Conservation (phyloP, 192 early-diverging fungal genomes). For the Allomyces macrogynus region DNA sequence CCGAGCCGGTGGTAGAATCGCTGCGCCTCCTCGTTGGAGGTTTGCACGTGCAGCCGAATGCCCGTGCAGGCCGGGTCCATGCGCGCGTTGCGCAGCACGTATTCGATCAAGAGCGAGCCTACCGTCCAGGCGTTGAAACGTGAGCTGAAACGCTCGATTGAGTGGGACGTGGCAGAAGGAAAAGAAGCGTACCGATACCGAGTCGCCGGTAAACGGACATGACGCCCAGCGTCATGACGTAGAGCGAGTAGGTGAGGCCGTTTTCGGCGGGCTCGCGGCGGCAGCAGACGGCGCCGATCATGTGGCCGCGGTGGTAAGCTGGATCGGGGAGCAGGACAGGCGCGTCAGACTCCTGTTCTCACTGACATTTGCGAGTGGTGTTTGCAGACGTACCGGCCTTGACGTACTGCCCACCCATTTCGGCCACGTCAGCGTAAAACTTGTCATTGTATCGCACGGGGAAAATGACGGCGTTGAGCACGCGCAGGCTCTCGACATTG, state of each 20-base stretch:
- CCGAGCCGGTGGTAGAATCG: slow-evolving; percentile 63
- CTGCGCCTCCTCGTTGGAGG: slow-evolving; percentile 55
- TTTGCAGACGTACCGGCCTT: slow-evolving; percentile 37
- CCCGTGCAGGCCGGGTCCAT: slow-evolving; percentile 2
- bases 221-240: slow-evolving; percentile 89
- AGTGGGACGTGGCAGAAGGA: too few species aligned
- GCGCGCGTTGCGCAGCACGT: background rate
- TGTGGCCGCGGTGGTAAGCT: background rate
- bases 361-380: too few species aligned
- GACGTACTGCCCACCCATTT: slow-evolving; percentile 38
- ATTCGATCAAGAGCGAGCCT: background rate
- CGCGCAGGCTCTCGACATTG: slow-evolving; percentile 46
- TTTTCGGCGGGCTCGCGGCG: slow-evolving; percentile 34
- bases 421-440: slow-evolving; percentile 57
- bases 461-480: slow-evolving; percentile 58
- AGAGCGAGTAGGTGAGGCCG: slow-evolving; percentile 18
- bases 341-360: background rate
- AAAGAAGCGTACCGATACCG: slow-evolving; percentile 32
- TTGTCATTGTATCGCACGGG: slow-evolving; percentile 62
- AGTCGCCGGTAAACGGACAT: slow-evolving; percentile 61
- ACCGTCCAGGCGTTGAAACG: too few species aligned
- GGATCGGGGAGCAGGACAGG: background rate
- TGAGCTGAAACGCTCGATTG: too few species aligned
- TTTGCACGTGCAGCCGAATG: slow-evolving; percentile 70
- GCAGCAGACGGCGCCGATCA: slow-evolving; percentile 69